Conservation (phyloP, 352 stramenopile species). For the Globisporangium cederbergense region DNA sequence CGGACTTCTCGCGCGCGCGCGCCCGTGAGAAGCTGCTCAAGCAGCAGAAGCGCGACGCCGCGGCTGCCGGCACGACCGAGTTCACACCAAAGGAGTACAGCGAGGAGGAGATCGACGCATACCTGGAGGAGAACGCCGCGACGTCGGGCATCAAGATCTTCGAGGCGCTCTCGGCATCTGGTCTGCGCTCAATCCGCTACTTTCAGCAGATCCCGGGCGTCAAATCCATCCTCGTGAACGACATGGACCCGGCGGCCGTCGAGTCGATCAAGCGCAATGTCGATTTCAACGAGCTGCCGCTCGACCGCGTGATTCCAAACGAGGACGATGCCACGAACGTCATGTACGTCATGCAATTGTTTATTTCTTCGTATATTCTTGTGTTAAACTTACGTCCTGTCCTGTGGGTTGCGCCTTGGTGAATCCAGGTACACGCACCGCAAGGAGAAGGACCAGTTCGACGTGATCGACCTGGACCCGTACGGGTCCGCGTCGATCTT, state of each 20-base stretch:
- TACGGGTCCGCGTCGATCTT: slow-evolving; percentile 99
- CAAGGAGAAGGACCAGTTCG: slow-evolving; percentile 91
- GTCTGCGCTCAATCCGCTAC: slow-evolving; percentile 98
- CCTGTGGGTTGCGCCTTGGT: background rate
- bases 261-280: slow-evolving; percentile 96
- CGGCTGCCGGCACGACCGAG: slow-evolving; percentile 25
- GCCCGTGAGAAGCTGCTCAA: slow-evolving; percentile 66
- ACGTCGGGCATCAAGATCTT: slow-evolving; percentile 95
- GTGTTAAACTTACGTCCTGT: background rate
- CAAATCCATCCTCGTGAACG: slow-evolving; percentile 97
- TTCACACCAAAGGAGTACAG: slow-evolving; percentile 51
- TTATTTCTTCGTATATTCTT: background rate
- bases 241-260: slow-evolving; percentile 96
- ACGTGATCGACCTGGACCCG: slow-evolving; percentile 99
- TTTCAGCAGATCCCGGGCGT: slow-evolving; percentile 98
- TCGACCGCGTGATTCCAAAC: slow-evolving; percentile 83
- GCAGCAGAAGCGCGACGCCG: slow-evolving; percentile 62
- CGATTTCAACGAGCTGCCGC: slow-evolving; percentile 79
- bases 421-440: slow-evolving; percentile 52
- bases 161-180: slow-evolving; percentile 97
- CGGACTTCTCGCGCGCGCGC: slow-evolving; percentile 92
- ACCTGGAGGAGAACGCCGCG: slow-evolving; percentile 57
- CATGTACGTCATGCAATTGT: slow-evolving; percentile 45
- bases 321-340: slow-evolving; percentile 84
- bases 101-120: slow-evolving; percentile 72